Base-by-base conservation (phyloP, 2,329 filamentous ascomycete species). In the Apiospora pterosperma region DNA sequence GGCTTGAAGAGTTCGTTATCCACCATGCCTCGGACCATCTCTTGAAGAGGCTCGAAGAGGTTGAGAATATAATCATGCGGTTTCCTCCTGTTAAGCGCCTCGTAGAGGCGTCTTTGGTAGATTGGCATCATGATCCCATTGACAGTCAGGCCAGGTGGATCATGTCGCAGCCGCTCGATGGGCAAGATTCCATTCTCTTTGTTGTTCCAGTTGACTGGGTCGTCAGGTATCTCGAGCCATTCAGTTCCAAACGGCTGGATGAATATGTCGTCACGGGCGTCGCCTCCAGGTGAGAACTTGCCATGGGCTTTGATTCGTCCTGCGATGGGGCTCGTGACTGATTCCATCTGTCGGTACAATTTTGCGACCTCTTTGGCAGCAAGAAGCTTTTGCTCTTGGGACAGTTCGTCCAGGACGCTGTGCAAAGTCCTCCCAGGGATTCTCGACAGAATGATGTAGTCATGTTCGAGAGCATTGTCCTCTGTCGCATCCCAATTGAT, bases 401-500 rank as follows among this genome's bases (percentile, higher is more conserved):
- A 52, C 10, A 52, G 44, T 3, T 31, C 6, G 1, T 3, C 14
- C 44, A 19, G 0, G 5, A 31, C 25, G 1, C 14, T 52, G 6
- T 52, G 44, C 25, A 52, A 28, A 31, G 23, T 1, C 4, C 4
- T 19, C 11, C 44, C 44, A 3, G 44, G 44, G 2, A 52, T 52
- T 31, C 44, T 25, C 3, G 44, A 31, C 6, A 52, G 6, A 10
- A 52, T 31, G 25, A 52, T 34, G 31, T 65, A 66, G 36, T 12
- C 25, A 4, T 61, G 52, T 0, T 36, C n/a, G 8, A 67, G 36
- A 11, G 63, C 16, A 19, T 67, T 67, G 23, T 66, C n/a, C 3
- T 21, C 8, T 14, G 64, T 62, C 14, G 38, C 42, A 25, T 67
- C 66, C 63, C 65, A 67, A 3, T 23, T 38, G 34, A 67, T 67